Base-by-base conservation (phyloP, 1,139 yeast genomes). In the Taphrina communis region DNA sequence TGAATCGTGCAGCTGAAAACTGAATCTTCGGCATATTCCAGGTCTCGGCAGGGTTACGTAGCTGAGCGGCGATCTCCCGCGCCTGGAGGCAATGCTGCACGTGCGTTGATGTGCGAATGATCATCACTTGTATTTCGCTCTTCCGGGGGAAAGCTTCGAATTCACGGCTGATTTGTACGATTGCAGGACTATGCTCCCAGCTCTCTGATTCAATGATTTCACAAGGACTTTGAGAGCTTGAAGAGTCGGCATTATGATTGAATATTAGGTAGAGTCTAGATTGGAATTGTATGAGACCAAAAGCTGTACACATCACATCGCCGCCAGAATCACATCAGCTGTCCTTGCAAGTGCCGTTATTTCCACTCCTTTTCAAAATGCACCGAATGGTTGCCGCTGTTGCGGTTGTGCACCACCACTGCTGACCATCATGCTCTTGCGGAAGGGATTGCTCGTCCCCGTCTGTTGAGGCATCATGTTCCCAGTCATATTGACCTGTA, bases 391-490 rank as follows among this genome's bases (percentile, higher is more conserved):
- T 35, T 50, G 53, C 36, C n/a, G 53, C 36, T 50, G 53, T 7
- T 50, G 53, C n/a, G 31, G 36, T 25, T 50, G 53, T 31, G 21
- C 58, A 53, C 42, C 41, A 25, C 31, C 31, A 17, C 42, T 42
- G 5, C 7, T 12, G 19, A 72, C 71, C 57, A 61, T 67, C 42
- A 72, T 71, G 48, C 72, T 52, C 36, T 63, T 71, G n/a, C 73
- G 56, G 69, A 72, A 72, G 17, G 73, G 73, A 50, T 72, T 72
- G 7, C 72, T 69, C 25, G 66, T 68, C 12, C 73, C 71, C 4
- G 72, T 72, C 38, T 63, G 52, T 60, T 71, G 73, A 12, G 72
- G 58, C 60, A 55, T 50, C 36, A 71, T 41, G 25, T 69, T 65
- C 55, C 66, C 61, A 9, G 65, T 48, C 55, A 46, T 31, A 14